Evolutionary conservation across 495 filamentous ascomycete genomes (phyloP).

Genomic region (Cladorrhinum samala): DNA sequence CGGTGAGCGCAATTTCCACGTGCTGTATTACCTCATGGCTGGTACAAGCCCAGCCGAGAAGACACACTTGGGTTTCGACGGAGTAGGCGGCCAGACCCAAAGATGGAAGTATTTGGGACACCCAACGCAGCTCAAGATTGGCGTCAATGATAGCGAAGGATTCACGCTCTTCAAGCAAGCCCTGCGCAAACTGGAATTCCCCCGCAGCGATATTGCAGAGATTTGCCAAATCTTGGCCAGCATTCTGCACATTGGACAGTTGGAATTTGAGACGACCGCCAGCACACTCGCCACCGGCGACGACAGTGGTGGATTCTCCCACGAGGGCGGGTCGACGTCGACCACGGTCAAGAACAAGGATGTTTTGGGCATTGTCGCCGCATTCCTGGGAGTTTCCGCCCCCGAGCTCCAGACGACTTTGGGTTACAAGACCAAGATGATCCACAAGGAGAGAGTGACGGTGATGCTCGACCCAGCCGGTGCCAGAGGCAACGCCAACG

Average conservation of each 20-base stretch:
- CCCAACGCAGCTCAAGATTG: slow-evolving; percentile 91
- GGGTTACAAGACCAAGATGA: slow-evolving; percentile 91
- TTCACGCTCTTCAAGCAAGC: slow-evolving; percentile 98
- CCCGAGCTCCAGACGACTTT: slow-evolving; percentile 79
- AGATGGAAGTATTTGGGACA: slow-evolving; percentile 95
- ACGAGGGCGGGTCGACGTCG: slow-evolving; percentile 80
- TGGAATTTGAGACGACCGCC: slow-evolving; percentile 80
- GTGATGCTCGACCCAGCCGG: slow-evolving; percentile 93
- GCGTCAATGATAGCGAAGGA: slow-evolving; percentile 89
- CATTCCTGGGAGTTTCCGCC: slow-evolving; percentile 79
- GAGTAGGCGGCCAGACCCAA: slow-evolving; percentile 53
- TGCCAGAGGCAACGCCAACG: slow-evolving; percentile 85
- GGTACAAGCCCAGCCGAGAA: slow-evolving; percentile 90
- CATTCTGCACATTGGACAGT: slow-evolving; percentile 91
- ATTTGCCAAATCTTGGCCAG: slow-evolving; percentile 88
- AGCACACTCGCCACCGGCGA: slow-evolving; percentile 71
- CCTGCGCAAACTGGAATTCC: slow-evolving; percentile 87
- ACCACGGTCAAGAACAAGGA: slow-evolving; percentile 93
- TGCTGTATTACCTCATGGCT: slow-evolving; percentile 88
- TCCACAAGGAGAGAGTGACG: slow-evolving; percentile 89
- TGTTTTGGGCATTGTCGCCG: slow-evolving; percentile 74
- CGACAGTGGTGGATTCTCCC: slow-evolving; percentile 92
- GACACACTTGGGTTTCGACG: slow-evolving; percentile 78
- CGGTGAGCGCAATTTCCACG: slow-evolving; percentile 92
- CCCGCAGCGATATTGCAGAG: slow-evolving; percentile 86